phyloP scores from a whole-genome alignment of 306 rosid genomes.

The Pachyrhizus erosus region DNA sequence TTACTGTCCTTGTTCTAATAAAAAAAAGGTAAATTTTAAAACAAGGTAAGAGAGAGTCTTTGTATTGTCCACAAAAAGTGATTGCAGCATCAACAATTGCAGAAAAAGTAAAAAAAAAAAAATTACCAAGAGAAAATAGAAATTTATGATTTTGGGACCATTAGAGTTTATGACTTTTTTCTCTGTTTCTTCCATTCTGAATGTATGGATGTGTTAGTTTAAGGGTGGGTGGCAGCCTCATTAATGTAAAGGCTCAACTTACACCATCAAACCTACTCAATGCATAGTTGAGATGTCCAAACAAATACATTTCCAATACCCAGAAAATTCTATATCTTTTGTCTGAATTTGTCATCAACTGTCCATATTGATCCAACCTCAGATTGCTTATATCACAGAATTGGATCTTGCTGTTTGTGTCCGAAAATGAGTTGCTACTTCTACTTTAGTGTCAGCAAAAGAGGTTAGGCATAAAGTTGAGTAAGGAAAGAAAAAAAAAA shows the following conservation, averaged over 20 bases:
- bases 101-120: neutral
- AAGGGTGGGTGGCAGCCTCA: slow-evolving; percentile 51
- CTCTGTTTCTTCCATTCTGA: slow-evolving; percentile 6
- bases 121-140: neutral
- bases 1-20: neutral
- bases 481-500: neutral
- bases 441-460: slow-evolving; percentile 5
- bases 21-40: neutral
- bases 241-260: slow-evolving; percentile 43
- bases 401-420: slow-evolving; percentile 1
- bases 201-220: slow-evolving; percentile 37
- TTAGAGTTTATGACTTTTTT: slow-evolving; percentile 25
- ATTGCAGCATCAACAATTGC: neutral
- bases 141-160: slow-evolving; percentile 43
- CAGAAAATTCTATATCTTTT: slow-evolving; percentile 1
- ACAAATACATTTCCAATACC: neutral
- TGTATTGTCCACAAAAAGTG: neutral
- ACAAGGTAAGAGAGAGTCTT: neutral
- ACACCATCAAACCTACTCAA: slow-evolving; percentile 52
- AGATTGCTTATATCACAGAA: neutral
- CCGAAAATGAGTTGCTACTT: slow-evolving; percentile 36
- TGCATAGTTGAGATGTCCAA: slow-evolving; percentile 36
- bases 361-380: slow-evolving; percentile 2
- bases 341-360: slow-evolving; percentile 9
- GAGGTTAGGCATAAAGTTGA: slow-evolving; percentile 55